Base-by-base conservation (phyloP, 2,329 filamentous ascomycete species). In the Ceratocystis diversiconidia region DNA sequence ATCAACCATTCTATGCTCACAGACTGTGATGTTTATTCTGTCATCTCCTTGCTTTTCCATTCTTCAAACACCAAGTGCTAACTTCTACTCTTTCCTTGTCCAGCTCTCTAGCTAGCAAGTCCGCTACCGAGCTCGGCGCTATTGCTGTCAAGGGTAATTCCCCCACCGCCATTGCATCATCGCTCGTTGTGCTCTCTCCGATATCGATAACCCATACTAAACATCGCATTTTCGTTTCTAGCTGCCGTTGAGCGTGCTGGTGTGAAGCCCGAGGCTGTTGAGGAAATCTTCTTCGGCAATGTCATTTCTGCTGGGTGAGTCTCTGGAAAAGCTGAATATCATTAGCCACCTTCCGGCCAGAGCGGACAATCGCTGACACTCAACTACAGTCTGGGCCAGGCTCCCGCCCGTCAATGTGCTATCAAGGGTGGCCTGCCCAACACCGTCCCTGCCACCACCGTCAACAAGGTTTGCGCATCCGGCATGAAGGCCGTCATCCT, bases 391-490 rank as follows among this genome's bases (percentile, higher is more conserved):
- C 83, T 97, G 71, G 94, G 94, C 70, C 94, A 99, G 79, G 95
- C 95, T 74, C 94, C 95, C 70, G 92, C 94, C 71, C 87, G 94
- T 73, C 94, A 99, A 80, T 95, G 89, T 77, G 90, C 92, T 72
- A 83, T 99, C 73, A 85, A 86, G 72, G 94, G 90, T 73, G 94
- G 94, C 69, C 89, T 99, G 70, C 79, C 85, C 65, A 82, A 95
- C 69, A 82, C 83, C 65, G 89, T 88, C 69, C 84, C 95, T 71
- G 89, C 87, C 78, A 99, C 94, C 59, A 95, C 92, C 63, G 85
- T 99, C 74, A 99, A 99, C 87, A 99, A 99, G 81, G 94, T 99
- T 75, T 99, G 94, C 83, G 94, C 94, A 69, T 96, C 92, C 8
- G 87, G 88, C 57, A 80, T 96, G 75, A 99, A 99, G 82, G 90